phyloP scores from a whole-genome alignment of 2,329 filamentous ascomycete genomes.

The Penicillium sp. region DNA sequence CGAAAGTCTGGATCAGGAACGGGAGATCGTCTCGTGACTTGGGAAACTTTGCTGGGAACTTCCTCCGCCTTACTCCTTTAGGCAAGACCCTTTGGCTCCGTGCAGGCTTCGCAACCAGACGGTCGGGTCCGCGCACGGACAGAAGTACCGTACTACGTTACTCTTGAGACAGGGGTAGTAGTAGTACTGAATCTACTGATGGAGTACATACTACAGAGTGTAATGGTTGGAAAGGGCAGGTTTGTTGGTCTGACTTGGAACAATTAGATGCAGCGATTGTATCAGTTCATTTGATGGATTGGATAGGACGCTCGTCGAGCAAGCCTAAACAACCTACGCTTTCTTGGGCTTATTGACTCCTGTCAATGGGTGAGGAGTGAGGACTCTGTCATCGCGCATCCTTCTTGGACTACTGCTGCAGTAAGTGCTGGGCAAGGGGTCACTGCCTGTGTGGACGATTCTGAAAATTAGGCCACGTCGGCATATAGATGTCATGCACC shows the following conservation, averaged over 20 bases:
- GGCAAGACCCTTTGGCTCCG: neutral
- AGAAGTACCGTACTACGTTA: neutral
- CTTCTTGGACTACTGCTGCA: too few relatives aligned
- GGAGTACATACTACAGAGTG: too few relatives aligned
- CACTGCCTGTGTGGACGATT: neutral
- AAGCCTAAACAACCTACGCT: too few relatives aligned
- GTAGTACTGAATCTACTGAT: too few relatives aligned
- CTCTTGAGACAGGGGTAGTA: neutral
- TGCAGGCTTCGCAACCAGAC: neutral
- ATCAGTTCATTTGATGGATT: too few relatives aligned
- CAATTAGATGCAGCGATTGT: too few relatives aligned
- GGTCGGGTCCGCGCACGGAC: conserved; percentile 10
- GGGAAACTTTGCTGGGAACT: neutral
- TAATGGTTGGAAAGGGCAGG: neutral
- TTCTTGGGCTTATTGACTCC: too few relatives aligned
- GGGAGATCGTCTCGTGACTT: conserved; percentile 26
- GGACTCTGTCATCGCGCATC: too few relatives aligned
- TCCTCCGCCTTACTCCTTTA: conserved; percentile 4
- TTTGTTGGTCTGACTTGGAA: neutral
- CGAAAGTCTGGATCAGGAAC: conserved; percentile 18
- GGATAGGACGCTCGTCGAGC: too few relatives aligned
- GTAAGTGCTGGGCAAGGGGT: neutral
- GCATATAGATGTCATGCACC: neutral
- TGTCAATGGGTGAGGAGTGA: too few relatives aligned
- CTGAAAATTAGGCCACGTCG: neutral